These are phyloP conservation scores for Neopestalotiopsis rosae DNA, from an alignment of 2,329 filamentous ascomycete species.

Conservation along the genomic window DNA sequence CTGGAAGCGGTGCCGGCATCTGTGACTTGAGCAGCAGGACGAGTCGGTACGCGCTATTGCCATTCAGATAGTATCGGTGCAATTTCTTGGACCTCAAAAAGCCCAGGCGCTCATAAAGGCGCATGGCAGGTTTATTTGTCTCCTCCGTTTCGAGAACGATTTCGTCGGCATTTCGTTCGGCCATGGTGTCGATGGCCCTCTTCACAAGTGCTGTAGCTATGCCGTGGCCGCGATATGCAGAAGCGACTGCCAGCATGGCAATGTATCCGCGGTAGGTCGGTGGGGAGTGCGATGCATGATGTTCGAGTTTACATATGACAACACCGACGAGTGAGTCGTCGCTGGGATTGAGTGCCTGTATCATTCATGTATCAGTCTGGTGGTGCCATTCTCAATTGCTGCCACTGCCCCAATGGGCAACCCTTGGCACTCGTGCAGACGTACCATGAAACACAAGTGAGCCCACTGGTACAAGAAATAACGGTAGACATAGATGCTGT, in stretches of 20 bases:
- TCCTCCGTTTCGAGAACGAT: constrained; percentile 96
- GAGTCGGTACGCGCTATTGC: constrained; percentile 90
- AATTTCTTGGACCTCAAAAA: constrained; percentile 92
- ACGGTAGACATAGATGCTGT: constrained; percentile 98
- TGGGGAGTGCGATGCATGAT: constrained; percentile 81
- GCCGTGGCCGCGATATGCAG: constrained; percentile 79
- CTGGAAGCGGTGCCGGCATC: constrained; percentile 18
- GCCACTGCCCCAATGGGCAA: not conserved
- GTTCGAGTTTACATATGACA: constrained; percentile 92
- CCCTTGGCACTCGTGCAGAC: not conserved
- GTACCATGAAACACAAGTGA: constrained; percentile 93
- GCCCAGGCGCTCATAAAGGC: constrained; percentile 89
- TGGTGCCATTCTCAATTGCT: not conserved
- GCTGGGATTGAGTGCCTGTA: constrained; percentile 63
- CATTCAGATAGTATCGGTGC: constrained; percentile 95
- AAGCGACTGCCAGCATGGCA: constrained; percentile 94
- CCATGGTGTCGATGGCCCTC: constrained; percentile 91
- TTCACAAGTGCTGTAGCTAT: constrained; percentile 90
- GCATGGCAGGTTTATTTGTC: constrained; percentile 87
- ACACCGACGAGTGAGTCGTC: constrained; percentile 79
- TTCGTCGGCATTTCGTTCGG: constrained; percentile 82
- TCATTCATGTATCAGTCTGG: not conserved
- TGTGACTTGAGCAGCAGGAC: constrained; percentile 75
- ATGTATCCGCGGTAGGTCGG: constrained; percentile 87
- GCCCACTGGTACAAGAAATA: constrained; percentile 99